phyloP scores from a whole-genome alignment of 768 basidiomycete genomes.

The Gloeopeniophorella convolvens region DNA sequence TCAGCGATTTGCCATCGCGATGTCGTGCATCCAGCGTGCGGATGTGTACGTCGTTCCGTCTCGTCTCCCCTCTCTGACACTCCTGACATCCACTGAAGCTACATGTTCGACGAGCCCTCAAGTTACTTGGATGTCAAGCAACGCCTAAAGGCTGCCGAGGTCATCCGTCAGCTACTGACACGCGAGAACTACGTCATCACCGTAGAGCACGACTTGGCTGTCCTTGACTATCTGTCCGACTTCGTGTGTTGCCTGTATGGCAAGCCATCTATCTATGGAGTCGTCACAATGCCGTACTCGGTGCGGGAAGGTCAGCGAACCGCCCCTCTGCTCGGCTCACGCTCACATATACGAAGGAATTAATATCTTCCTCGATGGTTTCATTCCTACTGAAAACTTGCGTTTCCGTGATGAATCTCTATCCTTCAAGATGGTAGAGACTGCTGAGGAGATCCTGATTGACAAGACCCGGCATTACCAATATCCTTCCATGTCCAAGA shows the following conservation, averaged over 20 bases:
- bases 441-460: slow-evolving; percentile 79
- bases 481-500: slow-evolving; percentile 97
- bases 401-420: slow-evolving; percentile 96
- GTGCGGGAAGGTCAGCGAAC: slow-evolving; percentile 80
- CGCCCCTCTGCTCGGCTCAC: not conserved
- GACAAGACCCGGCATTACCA: slow-evolving; percentile 87
- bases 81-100: slow-evolving; percentile 28
- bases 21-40: slow-evolving; percentile 91
- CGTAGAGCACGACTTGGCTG: slow-evolving; percentile 98
- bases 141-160: slow-evolving; percentile 89
- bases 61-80: not conserved
- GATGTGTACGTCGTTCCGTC: slow-evolving; percentile 67
- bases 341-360: slow-evolving; percentile 53
- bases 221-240: slow-evolving; percentile 96
- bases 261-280: slow-evolving; percentile 95
- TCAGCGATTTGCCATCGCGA: slow-evolving; percentile 96
- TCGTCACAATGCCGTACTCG: slow-evolving; percentile 98
- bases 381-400: slow-evolving; percentile 97
- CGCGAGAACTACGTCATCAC: slow-evolving; percentile 91
- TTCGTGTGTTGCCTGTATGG: slow-evolving; percentile 98
- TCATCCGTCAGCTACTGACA: slow-evolving; percentile 80
- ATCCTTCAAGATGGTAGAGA: slow-evolving; percentile 97
- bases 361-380: slow-evolving; percentile 99
- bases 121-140: slow-evolving; percentile 97
- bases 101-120: slow-evolving; percentile 99